Percentiles rank a stretch among this genome's conserved stretches.
Evolutionary conservation across 495 filamentous ascomycete species (phyloP).

Genomic region (Penicillium roqueforti): DNA sequence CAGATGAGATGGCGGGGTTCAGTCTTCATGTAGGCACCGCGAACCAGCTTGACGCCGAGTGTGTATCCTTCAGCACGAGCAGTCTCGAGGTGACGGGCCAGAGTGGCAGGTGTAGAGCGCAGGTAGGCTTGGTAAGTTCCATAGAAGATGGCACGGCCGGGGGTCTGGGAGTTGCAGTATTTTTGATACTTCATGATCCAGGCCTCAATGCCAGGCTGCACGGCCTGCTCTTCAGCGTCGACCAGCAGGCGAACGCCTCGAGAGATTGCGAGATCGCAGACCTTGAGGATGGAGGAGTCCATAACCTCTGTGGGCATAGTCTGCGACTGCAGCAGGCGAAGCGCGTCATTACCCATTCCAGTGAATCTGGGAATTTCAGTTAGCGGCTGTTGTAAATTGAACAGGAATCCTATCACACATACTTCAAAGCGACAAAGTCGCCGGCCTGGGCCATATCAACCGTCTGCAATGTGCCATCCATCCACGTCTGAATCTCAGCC

Average conservation of each 20-base stretch:
- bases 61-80: conserved; percentile 68
- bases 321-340: conserved; percentile 57
- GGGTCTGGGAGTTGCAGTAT: conserved; percentile 64
- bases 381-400: too few species aligned
- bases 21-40: conserved; percentile 81
- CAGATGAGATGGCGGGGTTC: conserved; percentile 78
- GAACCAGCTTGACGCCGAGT: conserved; percentile 85
- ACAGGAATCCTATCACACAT: too few species aligned
- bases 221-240: conserved; percentile 80
- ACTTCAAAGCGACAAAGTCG: conserved; percentile 89
- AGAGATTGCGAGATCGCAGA: conserved; percentile 71
- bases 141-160: conserved; percentile 61
- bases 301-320: conserved; percentile 58
- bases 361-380: too few species aligned
- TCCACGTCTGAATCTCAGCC: conserved; percentile 68
- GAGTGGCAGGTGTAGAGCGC: conserved; percentile 59
- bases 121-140: conserved; percentile 84
- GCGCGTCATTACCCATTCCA: conserved; percentile 77
- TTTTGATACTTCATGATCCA: conserved; percentile 80
- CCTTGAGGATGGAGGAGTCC: conserved; percentile 61
- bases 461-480: conserved; percentile 68
- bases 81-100: conserved; percentile 62
- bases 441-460: conserved; percentile 67
- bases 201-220: conserved; percentile 78
- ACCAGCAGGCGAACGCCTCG: conserved; percentile 74